These are phyloP conservation scores for Lentinula edodes DNA, from an alignment of 768 basidiomycete genomes.

Conservation along the genomic window DNA sequence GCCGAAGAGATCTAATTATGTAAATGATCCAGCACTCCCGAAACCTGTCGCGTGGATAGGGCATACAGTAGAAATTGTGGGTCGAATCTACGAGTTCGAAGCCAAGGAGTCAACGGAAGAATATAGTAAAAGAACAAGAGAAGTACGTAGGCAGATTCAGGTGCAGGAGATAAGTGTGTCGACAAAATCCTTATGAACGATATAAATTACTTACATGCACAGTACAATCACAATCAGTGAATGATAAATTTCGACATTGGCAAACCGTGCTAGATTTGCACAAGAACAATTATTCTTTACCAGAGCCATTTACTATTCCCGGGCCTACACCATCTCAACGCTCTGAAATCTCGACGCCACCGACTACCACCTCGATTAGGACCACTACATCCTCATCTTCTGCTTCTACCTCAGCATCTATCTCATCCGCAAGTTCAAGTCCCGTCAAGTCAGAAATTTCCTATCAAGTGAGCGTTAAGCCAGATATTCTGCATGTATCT, in stretches of 20 bases:
- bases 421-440: constrained; percentile 3
- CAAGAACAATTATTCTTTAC: constrained; percentile 40
- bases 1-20: neutral
- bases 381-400: neutral
- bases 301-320: constrained; percentile 37
- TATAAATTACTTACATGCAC: neutral
- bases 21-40: constrained; percentile 13
- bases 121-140: constrained; percentile 15
- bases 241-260: constrained; percentile 60
- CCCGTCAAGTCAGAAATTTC: neutral
- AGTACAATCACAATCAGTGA: constrained; percentile 44
- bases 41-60: constrained; percentile 33
- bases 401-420: neutral
- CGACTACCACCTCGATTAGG: neutral
- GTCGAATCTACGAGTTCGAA: constrained; percentile 41
- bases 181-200: neutral
- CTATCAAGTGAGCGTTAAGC: neutral
- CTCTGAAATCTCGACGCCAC: neutral
- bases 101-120: constrained; percentile 24
- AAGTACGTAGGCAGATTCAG: constrained; percentile 31
- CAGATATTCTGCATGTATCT: neutral
- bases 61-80: constrained; percentile 27
- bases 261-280: constrained; percentile 48
- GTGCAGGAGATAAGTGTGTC: constrained; percentile 48
- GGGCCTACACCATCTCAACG: neutral